Percentiles rank a stretch among this genome's conserved stretches.
Evolutionary conservation across 1,284 basidiomycete genomes (phyloP).

Genomic region (Cystodermella granulosa): DNA sequence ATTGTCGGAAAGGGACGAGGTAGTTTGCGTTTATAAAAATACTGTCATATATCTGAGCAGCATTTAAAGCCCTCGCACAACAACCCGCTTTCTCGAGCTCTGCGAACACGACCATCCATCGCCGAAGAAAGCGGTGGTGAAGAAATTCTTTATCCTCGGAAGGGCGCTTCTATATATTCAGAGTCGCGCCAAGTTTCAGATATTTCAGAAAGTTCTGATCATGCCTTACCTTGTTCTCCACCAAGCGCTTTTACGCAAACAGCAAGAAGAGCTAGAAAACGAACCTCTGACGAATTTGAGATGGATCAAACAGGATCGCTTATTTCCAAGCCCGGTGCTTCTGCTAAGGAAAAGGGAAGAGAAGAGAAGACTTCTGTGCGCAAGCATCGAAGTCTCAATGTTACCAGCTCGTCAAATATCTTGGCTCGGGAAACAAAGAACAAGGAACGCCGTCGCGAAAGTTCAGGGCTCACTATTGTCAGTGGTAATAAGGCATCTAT

Average conservation of each 20-base stretch:
- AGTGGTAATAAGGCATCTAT: constrained; percentile 38
- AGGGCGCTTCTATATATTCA: constrained; percentile 39
- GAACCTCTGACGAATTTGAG: constrained; percentile 78
- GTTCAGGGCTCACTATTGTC: constrained; percentile 47
- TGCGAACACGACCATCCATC: constrained; percentile 57
- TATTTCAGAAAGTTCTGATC: neutral
- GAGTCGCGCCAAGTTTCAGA: constrained; percentile 16
- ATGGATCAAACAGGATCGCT: constrained; percentile 63
- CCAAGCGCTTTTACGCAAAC: constrained; percentile 59
- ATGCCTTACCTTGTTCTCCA: constrained; percentile 33
- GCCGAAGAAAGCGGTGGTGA: constrained; percentile 77
- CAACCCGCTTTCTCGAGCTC: constrained; percentile 42
- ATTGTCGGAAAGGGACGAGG: constrained; percentile 62
- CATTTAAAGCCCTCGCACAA: constrained; percentile 35
- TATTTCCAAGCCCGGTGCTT: constrained; percentile 47
- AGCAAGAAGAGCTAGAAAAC: constrained; percentile 61
- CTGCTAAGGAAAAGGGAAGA: constrained; percentile 39
- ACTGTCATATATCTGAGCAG: neutral
- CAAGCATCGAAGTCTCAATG: constrained; percentile 69
- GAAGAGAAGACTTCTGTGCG: constrained; percentile 56
- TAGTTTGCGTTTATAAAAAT: constrained; percentile 29
- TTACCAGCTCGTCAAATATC: constrained; percentile 41
- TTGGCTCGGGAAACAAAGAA: constrained; percentile 44
- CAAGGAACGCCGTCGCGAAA: constrained; percentile 67
- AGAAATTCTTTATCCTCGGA: constrained; percentile 76